Base-by-base conservation (phyloP, 164 flowering plant genomes). In the Houttuynia cordata region DNA sequence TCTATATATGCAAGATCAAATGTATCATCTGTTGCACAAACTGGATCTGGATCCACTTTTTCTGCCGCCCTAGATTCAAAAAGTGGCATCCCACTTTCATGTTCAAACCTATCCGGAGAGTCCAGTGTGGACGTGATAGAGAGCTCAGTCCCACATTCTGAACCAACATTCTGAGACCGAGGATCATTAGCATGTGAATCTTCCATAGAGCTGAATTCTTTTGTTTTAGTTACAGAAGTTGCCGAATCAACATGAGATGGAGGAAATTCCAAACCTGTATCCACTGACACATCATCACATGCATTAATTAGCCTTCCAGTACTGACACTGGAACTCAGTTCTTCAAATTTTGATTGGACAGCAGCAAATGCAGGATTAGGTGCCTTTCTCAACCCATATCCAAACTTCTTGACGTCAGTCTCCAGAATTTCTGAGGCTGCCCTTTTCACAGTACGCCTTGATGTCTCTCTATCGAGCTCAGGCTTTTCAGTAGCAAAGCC, bases 71-170 rank as follows among this genome's bases (percentile, higher is more conserved):
- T 25, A 25, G 9, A 15, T 13, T 55, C 60, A 45, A 47, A 41
- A 19, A 21, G 24, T 17, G 45, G 25, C 30, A 52, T 51, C 37
- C 53, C 63, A 55, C 47, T 63, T 55, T 52, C 64, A 51, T 53
- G 63, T 47, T 88, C 90, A 23, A 69, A 78, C 69, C 62, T 70
- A 66, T 83, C 87, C 12, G 87, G 87, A 51, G 91, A 83, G 76
- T 89, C 96, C 58, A 87, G 91, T 65, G 97, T 81, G 15, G 92
- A 87, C 69, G 97, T 21, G 57, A 90, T 59, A 61, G 95, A 87
- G 69, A 87, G 85, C 67, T 85, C 88, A 64, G 87, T 85, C 25
- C 88, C 89, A 72, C 84, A 85, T 61, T 92, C 98, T 42, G 95
- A 91, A 65, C 78, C 83, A 72, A 76, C 86, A 66, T 69, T 61